phyloP scores from a whole-genome alignment of 148 eudicot species.

The Arbutus unedo region DNA sequence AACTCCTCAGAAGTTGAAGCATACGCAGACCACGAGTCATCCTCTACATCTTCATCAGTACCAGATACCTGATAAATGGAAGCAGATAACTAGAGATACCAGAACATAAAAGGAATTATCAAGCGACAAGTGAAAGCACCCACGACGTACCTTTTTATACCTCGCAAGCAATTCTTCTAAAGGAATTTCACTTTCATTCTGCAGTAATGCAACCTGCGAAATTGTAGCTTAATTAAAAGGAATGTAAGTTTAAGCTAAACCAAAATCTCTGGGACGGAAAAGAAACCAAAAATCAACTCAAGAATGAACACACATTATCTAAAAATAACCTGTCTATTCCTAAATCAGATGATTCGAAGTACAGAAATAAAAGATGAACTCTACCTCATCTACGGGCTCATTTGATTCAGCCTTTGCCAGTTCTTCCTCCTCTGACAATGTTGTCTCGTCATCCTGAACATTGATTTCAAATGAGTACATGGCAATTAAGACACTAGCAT shows the following conservation, averaged over 20 bases:
- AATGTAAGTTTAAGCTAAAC: conserved; percentile 10
- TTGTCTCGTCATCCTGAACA: conserved; percentile 92
- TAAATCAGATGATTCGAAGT: not conserved
- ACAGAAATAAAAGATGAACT: conserved; percentile 12
- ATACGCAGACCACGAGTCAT: conserved; percentile 45
- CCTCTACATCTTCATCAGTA: conserved; percentile 34
- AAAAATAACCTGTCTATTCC: not conserved
- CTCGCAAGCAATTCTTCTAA: conserved; percentile 78
- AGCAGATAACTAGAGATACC: not conserved
- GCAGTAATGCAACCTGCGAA: conserved; percentile 76
- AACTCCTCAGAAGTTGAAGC: conserved; percentile 53
- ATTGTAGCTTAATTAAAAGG: conserved; percentile 1
- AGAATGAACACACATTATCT: not conserved
- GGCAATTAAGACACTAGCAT: not conserved
- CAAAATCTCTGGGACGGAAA: not conserved
- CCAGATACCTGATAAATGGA: conserved; percentile 38
- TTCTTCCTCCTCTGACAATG: conserved; percentile 91
- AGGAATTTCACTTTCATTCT: conserved; percentile 86
- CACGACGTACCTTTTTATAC: conserved; percentile 65
- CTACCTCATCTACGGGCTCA: conserved; percentile 74
- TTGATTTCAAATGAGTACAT: not conserved
- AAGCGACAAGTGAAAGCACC: conserved; percentile 10
- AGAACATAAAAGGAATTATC: conserved; percentile 2
- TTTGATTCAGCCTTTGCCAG: conserved; percentile 65
- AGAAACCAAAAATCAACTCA: not conserved